Conservation (phyloP, 768 basidiomycete species). For the Tephrocybe sp. region DNA sequence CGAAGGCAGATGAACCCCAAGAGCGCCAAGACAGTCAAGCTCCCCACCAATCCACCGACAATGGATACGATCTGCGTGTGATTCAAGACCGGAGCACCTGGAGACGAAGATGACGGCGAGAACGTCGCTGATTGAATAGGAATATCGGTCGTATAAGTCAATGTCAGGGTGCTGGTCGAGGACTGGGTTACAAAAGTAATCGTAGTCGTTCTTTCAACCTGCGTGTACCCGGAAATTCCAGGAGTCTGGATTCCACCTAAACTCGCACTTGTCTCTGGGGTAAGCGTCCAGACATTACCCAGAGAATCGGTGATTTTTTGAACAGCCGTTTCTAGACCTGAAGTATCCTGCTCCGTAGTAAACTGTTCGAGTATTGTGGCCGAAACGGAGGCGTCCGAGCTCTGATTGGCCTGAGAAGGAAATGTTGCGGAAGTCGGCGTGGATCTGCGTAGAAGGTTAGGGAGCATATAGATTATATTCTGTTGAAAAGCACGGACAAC, state of each 20-base stretch:
- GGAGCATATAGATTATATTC: background rate
- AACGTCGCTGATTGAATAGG: slow-evolving; percentile 4
- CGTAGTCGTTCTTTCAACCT: slow-evolving; percentile 5
- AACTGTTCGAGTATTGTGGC: background rate
- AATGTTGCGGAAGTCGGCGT: background rate
- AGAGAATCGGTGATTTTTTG: background rate
- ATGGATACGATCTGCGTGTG: background rate
- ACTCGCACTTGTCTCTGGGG: background rate
- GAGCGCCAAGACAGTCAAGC: background rate
- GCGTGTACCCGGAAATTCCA: slow-evolving; percentile 3
- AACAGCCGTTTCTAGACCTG: background rate
- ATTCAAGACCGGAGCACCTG: background rate
- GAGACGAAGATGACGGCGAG: background rate
- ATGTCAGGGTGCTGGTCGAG: background rate
- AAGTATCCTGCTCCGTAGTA: background rate
- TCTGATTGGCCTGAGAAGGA: background rate
- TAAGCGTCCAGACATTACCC: background rate
- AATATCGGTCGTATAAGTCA: slow-evolving; percentile 5
- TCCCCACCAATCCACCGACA: slow-evolving; percentile 6
- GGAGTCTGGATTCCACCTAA: background rate
- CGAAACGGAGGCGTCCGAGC: background rate
- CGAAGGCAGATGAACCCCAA: background rate
- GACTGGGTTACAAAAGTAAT: slow-evolving; percentile 6
- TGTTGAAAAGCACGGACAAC: background rate
- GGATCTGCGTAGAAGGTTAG: background rate